Evolutionary conservation across 2,329 filamentous ascomycete species (phyloP).

Genomic region (Neofusicoccum laricinum): DNA sequence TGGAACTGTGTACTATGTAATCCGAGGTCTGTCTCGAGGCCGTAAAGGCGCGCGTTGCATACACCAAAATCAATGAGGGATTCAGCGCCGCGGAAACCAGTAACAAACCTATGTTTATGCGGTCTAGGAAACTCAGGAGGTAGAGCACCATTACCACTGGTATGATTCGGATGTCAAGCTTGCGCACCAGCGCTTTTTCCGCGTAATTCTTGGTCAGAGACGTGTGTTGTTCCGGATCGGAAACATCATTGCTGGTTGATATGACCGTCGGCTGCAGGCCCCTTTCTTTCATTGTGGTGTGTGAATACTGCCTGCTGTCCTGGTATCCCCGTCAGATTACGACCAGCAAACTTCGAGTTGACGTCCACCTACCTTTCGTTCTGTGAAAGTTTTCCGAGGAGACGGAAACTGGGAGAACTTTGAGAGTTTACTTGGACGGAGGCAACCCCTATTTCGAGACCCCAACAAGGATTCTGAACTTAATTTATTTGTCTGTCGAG

Average conservation of each 20-base stretch:
- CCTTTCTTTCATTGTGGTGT: neutral
- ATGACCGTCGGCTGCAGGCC: neutral
- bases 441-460: too few species aligned
- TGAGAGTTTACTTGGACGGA: too few species aligned
- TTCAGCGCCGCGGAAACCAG: neutral
- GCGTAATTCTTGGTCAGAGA: conserved; percentile 32
- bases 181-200: conserved; percentile 59
- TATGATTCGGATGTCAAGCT: conserved; percentile 62
- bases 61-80: neutral
- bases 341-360: neutral
- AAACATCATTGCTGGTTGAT: neutral
- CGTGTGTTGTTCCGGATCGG: conserved; percentile 12
- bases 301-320: neutral
- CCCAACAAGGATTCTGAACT: neutral
- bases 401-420: too few species aligned
- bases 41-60: conserved; percentile 64
- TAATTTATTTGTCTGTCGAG: neutral
- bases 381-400: too few species aligned
- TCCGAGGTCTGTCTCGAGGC: conserved; percentile 60
- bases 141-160: conserved; percentile 69
- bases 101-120: conserved; percentile 61
- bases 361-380: neutral
- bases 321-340: too few species aligned
- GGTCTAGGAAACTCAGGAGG: conserved; percentile 72
- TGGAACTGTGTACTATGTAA: conserved; percentile 66